These are phyloP conservation scores for Lipomyces mesembrius DNA, from an alignment of 805 yeast species.

Conservation along the genomic window DNA sequence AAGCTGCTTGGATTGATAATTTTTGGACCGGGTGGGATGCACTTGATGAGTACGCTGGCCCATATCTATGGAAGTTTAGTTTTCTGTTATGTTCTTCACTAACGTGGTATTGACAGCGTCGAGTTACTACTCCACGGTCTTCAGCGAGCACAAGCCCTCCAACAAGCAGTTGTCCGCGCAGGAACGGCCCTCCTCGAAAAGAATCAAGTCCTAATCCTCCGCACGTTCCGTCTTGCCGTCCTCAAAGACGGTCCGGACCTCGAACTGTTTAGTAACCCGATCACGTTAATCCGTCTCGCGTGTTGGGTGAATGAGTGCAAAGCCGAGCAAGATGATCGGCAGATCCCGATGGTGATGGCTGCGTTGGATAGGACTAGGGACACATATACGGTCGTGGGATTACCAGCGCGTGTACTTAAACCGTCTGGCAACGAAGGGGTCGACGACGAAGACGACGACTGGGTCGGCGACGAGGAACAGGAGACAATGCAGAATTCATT, in stretches of 20 bases:
- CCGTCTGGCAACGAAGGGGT: conserved; percentile 34
- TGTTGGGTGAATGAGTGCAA: conserved; percentile 78
- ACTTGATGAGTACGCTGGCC: conserved; percentile 46
- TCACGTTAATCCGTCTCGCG: conserved; percentile 81
- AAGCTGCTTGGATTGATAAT: conserved; percentile 69
- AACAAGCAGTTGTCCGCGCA: conserved; percentile 80
- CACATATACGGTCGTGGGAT: conserved; percentile 28
- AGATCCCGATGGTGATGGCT: conserved; percentile 44
- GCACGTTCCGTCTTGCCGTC: conserved; percentile 83
- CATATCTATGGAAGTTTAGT: background rate
- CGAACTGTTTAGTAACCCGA: conserved; percentile 78
- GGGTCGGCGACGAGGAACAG: conserved; percentile 43
- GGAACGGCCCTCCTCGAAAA: conserved; percentile 91
- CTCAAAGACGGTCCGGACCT: conserved; percentile 87
- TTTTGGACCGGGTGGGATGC: conserved; percentile 75
- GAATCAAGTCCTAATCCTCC: conserved; percentile 73
- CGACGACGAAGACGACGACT: conserved; percentile 40
- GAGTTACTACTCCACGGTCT: conserved; percentile 70
- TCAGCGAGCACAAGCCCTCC: conserved; percentile 81
- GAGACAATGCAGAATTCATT: conserved; percentile 73
- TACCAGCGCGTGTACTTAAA: conserved; percentile 18
- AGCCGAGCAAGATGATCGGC: conserved; percentile 25
- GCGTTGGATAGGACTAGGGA: conserved; percentile 49
- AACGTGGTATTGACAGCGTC: conserved; percentile 40
- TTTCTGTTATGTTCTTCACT: background rate